Base-by-base conservation (phyloP, 2,329 filamentous ascomycete species). In the Dothidotthia symphoricarpi region DNA sequence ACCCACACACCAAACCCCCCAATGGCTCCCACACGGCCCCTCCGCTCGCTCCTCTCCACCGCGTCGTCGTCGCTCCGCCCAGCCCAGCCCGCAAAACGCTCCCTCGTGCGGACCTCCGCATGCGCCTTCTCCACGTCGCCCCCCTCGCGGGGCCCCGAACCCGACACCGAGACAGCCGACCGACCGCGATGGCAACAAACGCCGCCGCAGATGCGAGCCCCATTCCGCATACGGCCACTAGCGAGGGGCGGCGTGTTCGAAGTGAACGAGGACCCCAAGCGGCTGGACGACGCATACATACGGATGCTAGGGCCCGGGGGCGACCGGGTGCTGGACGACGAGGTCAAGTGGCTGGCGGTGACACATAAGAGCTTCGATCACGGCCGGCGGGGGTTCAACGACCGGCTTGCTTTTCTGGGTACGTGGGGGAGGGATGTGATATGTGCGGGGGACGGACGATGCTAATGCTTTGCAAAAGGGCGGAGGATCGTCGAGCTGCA, bases 311-410 rank as follows among this genome's bases (percentile, higher is more conserved):
- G 90, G 5, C 74, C 74, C 31, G 81, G 78, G 30, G 87, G 86
- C 40, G 80, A 86, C 52, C 79, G 77, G 54, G 66, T 93, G 64
- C 75, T 98, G 41, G 83, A 85, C 2, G 90, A 96, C 12, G 91
- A 98, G 71, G 76, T 93, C 46, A 97, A 96, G 72, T 98, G 93
- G 93, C 74, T 97, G 59, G 90, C 90, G 19, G 81, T 98, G 39
- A 98, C 93, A 51, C 93, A 97, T 69, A 97, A 97, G 79, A 96
- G 89, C 69, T 97, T 95, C 62, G 91, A 98, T 64, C 89, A 97
- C 63, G 93, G 90, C 35, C 77, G 88, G 60, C 83, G 90, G 74
- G 91, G 91, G 1, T 95, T 91, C 72, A 98, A 98, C 66, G 91
- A 96, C 60, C 81, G 88, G 47, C 73, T 98, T 67, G 87, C 89